Conservation (phyloP, 1,284 basidiomycete species). For the Moesziomyces sp. region DNA sequence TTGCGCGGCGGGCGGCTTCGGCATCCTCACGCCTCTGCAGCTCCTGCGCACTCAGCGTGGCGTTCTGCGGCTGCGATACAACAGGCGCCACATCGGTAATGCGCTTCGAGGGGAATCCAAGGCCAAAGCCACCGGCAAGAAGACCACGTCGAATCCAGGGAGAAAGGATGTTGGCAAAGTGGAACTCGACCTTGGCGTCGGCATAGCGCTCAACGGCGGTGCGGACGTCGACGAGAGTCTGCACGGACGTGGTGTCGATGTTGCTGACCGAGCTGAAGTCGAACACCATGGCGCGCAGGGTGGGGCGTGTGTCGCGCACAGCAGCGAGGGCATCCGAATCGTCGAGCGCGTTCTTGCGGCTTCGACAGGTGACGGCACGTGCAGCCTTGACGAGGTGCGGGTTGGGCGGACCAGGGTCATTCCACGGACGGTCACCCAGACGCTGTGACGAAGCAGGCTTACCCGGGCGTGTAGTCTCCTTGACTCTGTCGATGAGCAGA, state of each 20-base stretch:
- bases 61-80: constrained; percentile 76
- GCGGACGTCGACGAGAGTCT: constrained; percentile 88
- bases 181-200: constrained; percentile 82
- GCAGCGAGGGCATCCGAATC: constrained; percentile 47
- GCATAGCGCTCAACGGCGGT: constrained; percentile 88
- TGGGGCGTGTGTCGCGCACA: constrained; percentile 73
- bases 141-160: constrained; percentile 82
- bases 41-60: constrained; percentile 32
- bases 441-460: constrained; percentile 8
- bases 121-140: constrained; percentile 43
- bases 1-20: constrained; percentile 28
- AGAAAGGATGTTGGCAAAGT: constrained; percentile 87
- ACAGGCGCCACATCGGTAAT: constrained; percentile 61
- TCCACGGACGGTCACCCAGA: constrained; percentile 85
- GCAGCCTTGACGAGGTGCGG: constrained; percentile 41
- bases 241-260: constrained; percentile 82
- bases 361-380: constrained; percentile 46
- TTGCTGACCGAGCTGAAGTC: constrained; percentile 84
- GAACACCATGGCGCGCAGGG: constrained; percentile 84
- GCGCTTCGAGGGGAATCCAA: constrained; percentile 39
- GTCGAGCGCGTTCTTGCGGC: constrained; percentile 19
- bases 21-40: constrained; percentile 30
- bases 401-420: constrained; percentile 76
- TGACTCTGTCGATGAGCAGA: constrained; percentile 83
- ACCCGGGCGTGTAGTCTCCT: constrained; percentile 79